Base-by-base conservation (phyloP, 129 eudicot genomes). In the Daucus carota region DNA sequence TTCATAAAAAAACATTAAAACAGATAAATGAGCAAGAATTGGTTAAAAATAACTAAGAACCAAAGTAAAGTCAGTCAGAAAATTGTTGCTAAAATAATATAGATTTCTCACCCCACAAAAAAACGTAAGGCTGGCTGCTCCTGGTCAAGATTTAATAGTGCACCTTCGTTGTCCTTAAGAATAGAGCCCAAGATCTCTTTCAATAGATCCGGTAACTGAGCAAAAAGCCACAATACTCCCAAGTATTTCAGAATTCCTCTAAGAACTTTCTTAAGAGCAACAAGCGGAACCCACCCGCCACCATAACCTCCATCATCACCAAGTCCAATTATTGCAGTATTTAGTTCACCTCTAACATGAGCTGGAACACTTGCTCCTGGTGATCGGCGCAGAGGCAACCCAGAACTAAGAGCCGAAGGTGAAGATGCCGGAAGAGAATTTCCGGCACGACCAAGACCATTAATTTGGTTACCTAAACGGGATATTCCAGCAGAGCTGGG, bases 301-400 rank as follows among this genome's bases (percentile, higher is more conserved):
- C 99, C 99, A 84, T 95, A 95, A 54, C 99, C 99, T 65, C 99
- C 99, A 84, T 95, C 99, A 82, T 95, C 99, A 41, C 99, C 99
- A 72, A 95, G 96, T 73, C 99, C 99, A 76, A 95, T 95, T 60
- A 95, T 95, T 65, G 97, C 97, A 0, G 99, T 95, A 74, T 95
- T 91, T 74, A 92, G 80, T 75, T 92, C 99, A 70, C 99, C 99
- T 76, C 97, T 92, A 42, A 95, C 99, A 85, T 89, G 97, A 60
- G 99, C 99, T 34, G 99, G 99, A n/a, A 95, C 92, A 80, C 89
- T 94, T 52, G 92, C 73, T 42, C 88, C 96, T 34, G 94, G 82
- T 81, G 97, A 46, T 79, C 94, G 85, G 62, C 99, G 94, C 47
- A 94, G 38, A 50, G 88, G 84, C 83, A 88, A 68, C 40, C 86